Base-by-base conservation (phyloP, 495 filamentous ascomycete genomes). In the Rhizodiscina lignyota region DNA sequence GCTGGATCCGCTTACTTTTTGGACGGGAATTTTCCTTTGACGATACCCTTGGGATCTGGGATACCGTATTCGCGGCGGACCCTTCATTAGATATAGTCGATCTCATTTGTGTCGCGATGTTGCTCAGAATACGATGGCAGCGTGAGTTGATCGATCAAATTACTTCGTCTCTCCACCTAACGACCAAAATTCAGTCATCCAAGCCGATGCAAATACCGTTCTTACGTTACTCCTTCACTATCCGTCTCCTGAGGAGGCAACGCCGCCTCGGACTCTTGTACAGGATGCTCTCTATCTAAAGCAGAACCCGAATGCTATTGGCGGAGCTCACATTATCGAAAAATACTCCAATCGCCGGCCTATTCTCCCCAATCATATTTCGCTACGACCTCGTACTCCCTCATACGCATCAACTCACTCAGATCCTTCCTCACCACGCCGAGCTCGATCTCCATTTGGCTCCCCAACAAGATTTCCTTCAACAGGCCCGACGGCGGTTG, bases 1-100 rank as follows among this genome's bases (percentile, higher is more conserved):
- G 89, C 32, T 99, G 89, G 89, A 79, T 96, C 37, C 72, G 89
- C 17, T 72, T 99, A 1, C 56, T 99, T 0, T 99, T 94, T 50
- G 83, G 87, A 28, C 70, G 89, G 34, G 89, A 96, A 59, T 94
- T 96, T 40, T 70, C 79, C 0, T 91, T 94, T 37, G 72, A 89
- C 23, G 74, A 91, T 45, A 61, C 84, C 32, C 65, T 99, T 4
- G 52, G 67, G 27, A 67, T 96, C 16, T 30, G 35, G 89, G 89
- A 99, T 61, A 60, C 72, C 2, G 59, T 99, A 2, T 92, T 99
- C 51, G 83, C 89, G 0, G 74, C 89, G 49, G 86, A 93, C 41
- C 66, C 91, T 27, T 63, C 66, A n/a, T 59, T 89, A 31, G 72
- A 83, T 32, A 58, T 96, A 19, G 70, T 96, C 39, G 82, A 94